Evolutionary conservation across 2,329 filamentous ascomycete genomes (phyloP).

Genomic region (Penicillium sp.): DNA sequence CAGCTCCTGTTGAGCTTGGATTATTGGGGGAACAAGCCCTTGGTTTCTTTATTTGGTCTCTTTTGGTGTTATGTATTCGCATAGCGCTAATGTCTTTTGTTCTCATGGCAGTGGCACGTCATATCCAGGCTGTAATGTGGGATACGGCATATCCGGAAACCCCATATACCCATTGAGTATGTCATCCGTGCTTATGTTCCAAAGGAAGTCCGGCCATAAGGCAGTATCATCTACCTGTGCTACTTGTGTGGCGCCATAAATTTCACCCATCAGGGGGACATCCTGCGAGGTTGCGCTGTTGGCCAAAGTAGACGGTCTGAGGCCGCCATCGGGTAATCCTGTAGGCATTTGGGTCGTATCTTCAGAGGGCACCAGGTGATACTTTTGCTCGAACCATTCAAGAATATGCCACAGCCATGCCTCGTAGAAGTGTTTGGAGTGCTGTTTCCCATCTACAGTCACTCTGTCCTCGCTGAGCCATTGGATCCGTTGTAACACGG

Average conservation of each 20-base stretch:
- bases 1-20: constrained; percentile 3
- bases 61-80: neutral
- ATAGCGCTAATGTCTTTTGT: neutral
- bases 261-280: neutral
- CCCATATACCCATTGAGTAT: neutral
- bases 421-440: constrained; percentile 1
- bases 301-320: neutral
- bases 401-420: neutral
- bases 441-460: neutral
- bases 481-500: neutral
- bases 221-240: neutral
- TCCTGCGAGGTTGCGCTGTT: neutral
- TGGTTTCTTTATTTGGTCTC: neutral
- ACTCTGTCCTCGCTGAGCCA: neutral
- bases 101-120: neutral
- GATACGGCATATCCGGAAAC: constrained; percentile 1
- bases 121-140: neutral
- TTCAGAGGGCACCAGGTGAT: neutral
- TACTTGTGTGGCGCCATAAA: neutral
- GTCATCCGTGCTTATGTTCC: constrained; percentile 4
- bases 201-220: constrained; percentile 1
- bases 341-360: neutral
- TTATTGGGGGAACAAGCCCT: neutral
- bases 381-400: constrained; percentile 7
- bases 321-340: neutral